Evolutionary conservation across 257 asterid species (phyloP).

Genomic region (Penstemon davidsonii): DNA sequence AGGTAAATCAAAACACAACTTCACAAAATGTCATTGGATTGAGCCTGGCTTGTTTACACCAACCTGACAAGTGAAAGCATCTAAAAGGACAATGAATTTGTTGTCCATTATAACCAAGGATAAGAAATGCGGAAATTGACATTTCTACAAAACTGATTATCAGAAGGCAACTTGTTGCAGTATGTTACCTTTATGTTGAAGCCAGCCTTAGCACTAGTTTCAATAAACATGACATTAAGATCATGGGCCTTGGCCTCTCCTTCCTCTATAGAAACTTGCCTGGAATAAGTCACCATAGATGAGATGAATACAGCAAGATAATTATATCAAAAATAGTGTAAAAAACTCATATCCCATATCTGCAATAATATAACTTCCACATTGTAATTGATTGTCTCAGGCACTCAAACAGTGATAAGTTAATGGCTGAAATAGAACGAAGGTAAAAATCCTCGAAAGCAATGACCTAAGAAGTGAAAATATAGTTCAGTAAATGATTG

Average conservation of each 20-base stretch:
- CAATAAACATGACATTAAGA: slow-evolving; percentile 53
- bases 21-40: too few species aligned
- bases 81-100: background rate
- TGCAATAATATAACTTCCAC: background rate
- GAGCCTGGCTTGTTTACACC: too few species aligned
- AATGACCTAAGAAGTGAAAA: background rate
- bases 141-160: background rate
- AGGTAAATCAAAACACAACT: too few species aligned
- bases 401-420: slow-evolving; percentile 5
- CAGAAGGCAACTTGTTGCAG: slow-evolving; percentile 1
- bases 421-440: background rate
- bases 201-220: slow-evolving; percentile 67
- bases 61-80: too few species aligned
- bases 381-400: background rate
- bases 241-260: slow-evolving; percentile 64
- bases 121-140: background rate
- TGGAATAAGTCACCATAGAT: slow-evolving; percentile 23
- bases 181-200: slow-evolving; percentile 53
- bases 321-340: background rate
- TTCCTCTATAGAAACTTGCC: slow-evolving; percentile 67
- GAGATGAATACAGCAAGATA: slow-evolving; percentile 2
- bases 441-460: background rate
- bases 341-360: slow-evolving; percentile 6
- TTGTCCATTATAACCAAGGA: background rate
- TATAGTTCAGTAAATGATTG: slow-evolving; percentile 12